Conservation (phyloP, 257 asterid species). For the Primulina huaijiensis region DNA sequence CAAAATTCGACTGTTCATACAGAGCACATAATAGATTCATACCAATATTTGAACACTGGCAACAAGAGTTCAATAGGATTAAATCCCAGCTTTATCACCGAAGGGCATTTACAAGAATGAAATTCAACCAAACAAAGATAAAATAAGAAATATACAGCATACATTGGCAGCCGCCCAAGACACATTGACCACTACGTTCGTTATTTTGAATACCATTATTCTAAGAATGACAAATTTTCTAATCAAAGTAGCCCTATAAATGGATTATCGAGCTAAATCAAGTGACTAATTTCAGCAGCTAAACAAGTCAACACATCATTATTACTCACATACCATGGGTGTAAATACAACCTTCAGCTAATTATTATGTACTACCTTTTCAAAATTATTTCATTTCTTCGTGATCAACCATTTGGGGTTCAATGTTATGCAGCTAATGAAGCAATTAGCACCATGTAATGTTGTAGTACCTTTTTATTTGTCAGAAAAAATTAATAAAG, state of each 20-base stretch:
- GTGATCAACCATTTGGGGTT: background rate
- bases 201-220: background rate
- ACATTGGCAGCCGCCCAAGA: constrained; percentile 8
- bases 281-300: background rate
- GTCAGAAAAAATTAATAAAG: too few relatives aligned
- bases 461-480: background rate
- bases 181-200: background rate
- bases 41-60: background rate
- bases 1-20: background rate
- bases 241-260: background rate
- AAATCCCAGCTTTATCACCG: background rate
- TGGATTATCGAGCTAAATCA: background rate
- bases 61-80: background rate
- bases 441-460: background rate
- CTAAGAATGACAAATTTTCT: background rate
- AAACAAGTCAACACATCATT: background rate
- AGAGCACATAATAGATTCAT: constrained; percentile 3
- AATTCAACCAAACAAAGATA: background rate
- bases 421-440: background rate
- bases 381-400: too few relatives aligned
- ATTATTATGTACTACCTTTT: too few relatives aligned
- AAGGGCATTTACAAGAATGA: background rate
- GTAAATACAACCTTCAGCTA: background rate
- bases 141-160: background rate
- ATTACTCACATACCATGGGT: background rate